Conservation (phyloP, 176 grass and related monocot species). For the Luzula sylvatica region DNA sequence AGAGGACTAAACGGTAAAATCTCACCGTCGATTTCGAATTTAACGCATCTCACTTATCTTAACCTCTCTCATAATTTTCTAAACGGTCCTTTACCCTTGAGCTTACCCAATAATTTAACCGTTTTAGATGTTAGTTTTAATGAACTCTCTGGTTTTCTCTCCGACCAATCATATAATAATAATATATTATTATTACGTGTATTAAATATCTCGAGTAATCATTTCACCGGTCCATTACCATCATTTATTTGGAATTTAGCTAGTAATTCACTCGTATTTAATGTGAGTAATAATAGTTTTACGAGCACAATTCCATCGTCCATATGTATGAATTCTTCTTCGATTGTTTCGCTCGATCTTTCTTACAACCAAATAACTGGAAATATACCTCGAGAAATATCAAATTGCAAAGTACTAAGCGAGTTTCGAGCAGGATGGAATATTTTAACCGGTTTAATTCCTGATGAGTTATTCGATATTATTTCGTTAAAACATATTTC, state of each 20-base stretch:
- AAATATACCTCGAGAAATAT: conserved; percentile 10
- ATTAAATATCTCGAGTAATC: conserved; percentile 41
- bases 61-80: conserved; percentile 35
- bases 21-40: conserved; percentile 33
- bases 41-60: conserved; percentile 21
- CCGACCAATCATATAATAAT: conserved; percentile 14
- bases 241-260: no score
- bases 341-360: conserved; percentile 26
- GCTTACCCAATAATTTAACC: conserved; percentile 14
- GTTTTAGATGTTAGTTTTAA: conserved; percentile 45
- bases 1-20: conserved; percentile 28
- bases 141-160: conserved; percentile 3
- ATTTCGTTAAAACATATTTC: conserved; percentile 20
- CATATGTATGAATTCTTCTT: not conserved
- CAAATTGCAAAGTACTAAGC: conserved; percentile 22
- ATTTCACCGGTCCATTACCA: conserved; percentile 22
- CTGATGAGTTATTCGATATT: conserved; percentile 15
- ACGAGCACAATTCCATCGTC: conserved; percentile 21
- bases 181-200: conserved; percentile 19
- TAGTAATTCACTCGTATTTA: conserved; percentile 16
- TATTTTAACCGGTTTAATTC: conserved; percentile 16
- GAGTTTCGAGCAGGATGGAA: conserved; percentile 22
- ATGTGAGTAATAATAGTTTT: conserved; percentile 40
- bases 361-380: conserved; percentile 29
- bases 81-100: conserved; percentile 8